phyloP scores from a whole-genome alignment of 1,284 basidiomycete genomes.

The Phellopilus nigrolimitatus region DNA sequence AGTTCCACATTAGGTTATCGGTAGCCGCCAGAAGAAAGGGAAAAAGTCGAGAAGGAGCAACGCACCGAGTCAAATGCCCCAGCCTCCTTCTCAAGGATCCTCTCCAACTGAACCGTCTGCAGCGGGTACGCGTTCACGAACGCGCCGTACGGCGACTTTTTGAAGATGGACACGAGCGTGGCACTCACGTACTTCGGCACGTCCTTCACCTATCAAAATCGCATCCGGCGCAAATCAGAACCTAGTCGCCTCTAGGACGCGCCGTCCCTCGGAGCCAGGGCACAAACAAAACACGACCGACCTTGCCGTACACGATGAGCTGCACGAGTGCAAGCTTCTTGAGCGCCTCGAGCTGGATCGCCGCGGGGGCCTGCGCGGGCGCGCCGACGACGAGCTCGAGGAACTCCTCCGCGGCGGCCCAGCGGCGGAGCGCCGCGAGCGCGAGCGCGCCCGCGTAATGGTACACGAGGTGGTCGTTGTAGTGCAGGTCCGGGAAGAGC shows the following conservation, averaged over 20 bases:
- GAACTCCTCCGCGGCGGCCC: slow-evolving; percentile 63
- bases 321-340: slow-evolving; percentile 79
- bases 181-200: slow-evolving; percentile 68
- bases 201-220: slow-evolving; percentile 37
- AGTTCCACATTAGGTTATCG: not conserved
- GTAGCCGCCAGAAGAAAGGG: slow-evolving; percentile 15
- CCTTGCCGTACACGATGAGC: slow-evolving; percentile 68
- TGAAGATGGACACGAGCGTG: slow-evolving; percentile 52
- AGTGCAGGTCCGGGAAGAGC: slow-evolving; percentile 50
- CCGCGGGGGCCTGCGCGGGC: slow-evolving; percentile 59
- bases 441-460: slow-evolving; percentile 71
- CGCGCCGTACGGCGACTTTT: slow-evolving; percentile 54
- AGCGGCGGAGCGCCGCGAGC: slow-evolving; percentile 55
- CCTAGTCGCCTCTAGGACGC: too few species aligned
- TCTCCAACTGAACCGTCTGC: slow-evolving; percentile 38
- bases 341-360: slow-evolving; percentile 78
- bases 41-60: slow-evolving; percentile 14
- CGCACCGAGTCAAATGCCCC: slow-evolving; percentile 47
- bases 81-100: slow-evolving; percentile 48
- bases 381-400: slow-evolving; percentile 74
- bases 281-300: slow-evolving; percentile 27
- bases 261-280: slow-evolving; percentile 11
- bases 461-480: slow-evolving; percentile 73
- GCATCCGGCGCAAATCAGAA: not conserved
- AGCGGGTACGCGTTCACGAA: slow-evolving; percentile 63